Evolutionary conservation across 192 early-diverging fungal genomes (phyloP).

Genomic region (Radiomyces spectabilis): DNA sequence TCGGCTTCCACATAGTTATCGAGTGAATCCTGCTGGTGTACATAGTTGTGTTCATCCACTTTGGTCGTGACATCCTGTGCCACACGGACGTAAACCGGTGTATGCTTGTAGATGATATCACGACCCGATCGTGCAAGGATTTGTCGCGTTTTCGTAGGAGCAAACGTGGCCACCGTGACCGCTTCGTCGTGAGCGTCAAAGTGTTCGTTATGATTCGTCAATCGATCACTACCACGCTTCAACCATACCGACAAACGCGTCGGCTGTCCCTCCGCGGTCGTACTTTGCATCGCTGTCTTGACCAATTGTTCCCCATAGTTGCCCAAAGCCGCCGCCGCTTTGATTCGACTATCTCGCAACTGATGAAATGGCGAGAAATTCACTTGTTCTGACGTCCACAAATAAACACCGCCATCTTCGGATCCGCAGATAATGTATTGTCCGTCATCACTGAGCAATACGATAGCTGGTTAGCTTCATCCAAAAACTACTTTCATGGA

Average conservation of each 20-base stretch:
- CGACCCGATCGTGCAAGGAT: slow-evolving; percentile 45
- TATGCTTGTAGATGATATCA: slow-evolving; percentile 24
- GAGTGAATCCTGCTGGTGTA: too few species aligned
- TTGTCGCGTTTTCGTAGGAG: slow-evolving; percentile 47
- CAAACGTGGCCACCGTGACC: slow-evolving; percentile 54
- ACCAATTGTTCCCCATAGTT: background rate
- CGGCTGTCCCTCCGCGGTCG: background rate
- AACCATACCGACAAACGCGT: slow-evolving; percentile 13
- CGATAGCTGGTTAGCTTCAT: too few species aligned
- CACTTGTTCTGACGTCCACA: slow-evolving; percentile 47
- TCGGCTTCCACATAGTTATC: background rate
- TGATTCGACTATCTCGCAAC: slow-evolving; percentile 6
- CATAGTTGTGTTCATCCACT: too few species aligned
- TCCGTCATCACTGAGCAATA: slow-evolving; percentile 49
- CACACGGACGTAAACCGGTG: slow-evolving; percentile 4
- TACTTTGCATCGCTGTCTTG: background rate
- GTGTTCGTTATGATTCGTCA: slow-evolving; percentile 9
- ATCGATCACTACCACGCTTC: slow-evolving; percentile 5
- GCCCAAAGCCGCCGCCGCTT: slow-evolving; percentile 3
- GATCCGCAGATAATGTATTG: slow-evolving; percentile 72
- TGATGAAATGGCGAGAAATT: slow-evolving; percentile 3
- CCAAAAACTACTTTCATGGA: too few species aligned
- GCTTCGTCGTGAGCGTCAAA: slow-evolving; percentile 43
- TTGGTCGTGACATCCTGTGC: background rate
- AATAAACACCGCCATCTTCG: slow-evolving; percentile 67